Evolutionary conservation across 1,284 basidiomycete genomes (phyloP), one percentile per base, ranked within the genome.

Genomic region (Irpex rosettiformis): DNA sequence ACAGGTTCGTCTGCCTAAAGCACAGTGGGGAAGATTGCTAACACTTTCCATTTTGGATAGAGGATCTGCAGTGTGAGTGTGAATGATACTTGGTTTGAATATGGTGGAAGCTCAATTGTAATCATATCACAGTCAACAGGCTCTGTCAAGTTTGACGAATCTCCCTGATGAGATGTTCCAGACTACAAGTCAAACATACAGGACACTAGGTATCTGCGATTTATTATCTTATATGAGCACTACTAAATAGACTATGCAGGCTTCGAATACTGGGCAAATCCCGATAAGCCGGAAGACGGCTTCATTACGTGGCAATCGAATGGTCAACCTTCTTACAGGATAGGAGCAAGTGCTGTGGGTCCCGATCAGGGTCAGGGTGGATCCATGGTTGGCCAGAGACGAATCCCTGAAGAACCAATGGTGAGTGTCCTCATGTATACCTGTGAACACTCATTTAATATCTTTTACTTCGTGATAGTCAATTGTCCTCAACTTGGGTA

Each of bases 231-330:
- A 56, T 29, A 13, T 56, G 16, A 25, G 13, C 21, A 8, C 18
- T n/a, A n/a, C n/a, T n/a, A n/a, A n/a, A n/a, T n/a, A n/a, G n/a
- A n/a, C n/a, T 16, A 24, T 52, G 28, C 72, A 78, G 86, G 86
- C 18, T 85, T 91, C 64, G 89, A 92, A 70, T 90, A 87, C 65
- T 85, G 78, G 73, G 76, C 81, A 6, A 79, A 90, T 67, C 81
- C 81, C 1, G 71, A 75, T 2, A 75, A 84, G 59, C 77, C 78
- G 0, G 63, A 69, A 2, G 79, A 81, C 16, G 86, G 86, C 0
- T 88, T 79, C 67, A 81, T 91, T 22, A 81, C 81, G 1, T 92
- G 89, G 89, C 76, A 80, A 65, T 76, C 79, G 16, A 77, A 85
- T 59, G 85, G 83, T 6, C 70, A 72, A 58, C 72, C 74, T n/a